Base-by-base conservation (phyloP, 306 rosid species). In the Cucurbita ficifolia region DNA sequence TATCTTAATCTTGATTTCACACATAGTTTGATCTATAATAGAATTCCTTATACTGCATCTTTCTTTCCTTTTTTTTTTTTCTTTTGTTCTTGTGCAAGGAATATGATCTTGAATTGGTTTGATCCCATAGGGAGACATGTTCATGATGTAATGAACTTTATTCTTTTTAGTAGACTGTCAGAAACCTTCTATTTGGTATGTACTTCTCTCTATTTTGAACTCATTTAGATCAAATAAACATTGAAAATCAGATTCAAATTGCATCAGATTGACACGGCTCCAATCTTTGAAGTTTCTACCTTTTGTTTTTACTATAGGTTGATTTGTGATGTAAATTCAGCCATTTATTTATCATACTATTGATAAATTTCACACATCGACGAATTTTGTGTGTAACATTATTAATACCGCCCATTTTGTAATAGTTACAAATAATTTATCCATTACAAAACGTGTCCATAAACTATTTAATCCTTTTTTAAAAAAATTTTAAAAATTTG, bases 21-120 rank as follows among this genome's bases (percentile, higher is more conserved):
- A 7, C 54, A 14, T 69, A 49, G 45, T 48, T 49, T 69, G 56
- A 69, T 16, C 40, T 69, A 22, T 48, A 69, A 69, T 69, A 45
- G 53, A 43, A 69, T 69, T 69, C 74, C 48, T 69, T 48, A 48
- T 69, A 69, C 57, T 29, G 72, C 74, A 69, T 38, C 11, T 19
- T 21, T 42, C 33, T 65, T 42, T 63, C 17, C 10, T 14, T 29
- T 59, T 11, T 12, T 29, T 13, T 35, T 62, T 43, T 8, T 33
- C 9, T 24, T 14, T 65, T 67, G 24, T 29, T 16, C 16, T 24
- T 22, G 24, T 67, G 10, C 70, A 21, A 69, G 21, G 73, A 48
- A 69, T 13, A 68, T 46, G 57, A 69, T 69, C 29, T 16, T 49
- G 74, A 49, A 46, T 22, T 68, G 73, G 40, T 68, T 29, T 3